Conservation (phyloP, 169 alveolate species). For the Plasmodium relictum region DNA sequence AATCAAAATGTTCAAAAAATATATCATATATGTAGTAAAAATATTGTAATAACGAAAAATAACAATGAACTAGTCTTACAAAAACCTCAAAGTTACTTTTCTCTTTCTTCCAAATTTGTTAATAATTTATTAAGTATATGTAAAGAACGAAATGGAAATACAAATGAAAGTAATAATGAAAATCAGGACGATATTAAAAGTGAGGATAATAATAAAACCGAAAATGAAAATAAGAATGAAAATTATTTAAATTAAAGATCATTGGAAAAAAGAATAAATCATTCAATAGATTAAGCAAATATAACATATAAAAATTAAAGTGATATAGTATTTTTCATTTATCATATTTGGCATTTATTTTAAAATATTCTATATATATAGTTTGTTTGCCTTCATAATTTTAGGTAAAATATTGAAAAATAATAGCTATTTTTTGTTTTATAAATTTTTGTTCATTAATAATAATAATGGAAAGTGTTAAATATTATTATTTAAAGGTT, state of each 20-base stretch:
- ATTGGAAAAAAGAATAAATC: neutral
- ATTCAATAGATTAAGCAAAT: neutral
- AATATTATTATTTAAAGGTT: no score
- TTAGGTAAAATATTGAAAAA: no score
- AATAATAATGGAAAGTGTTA: no score
- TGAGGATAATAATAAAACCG: constrained; percentile 4
- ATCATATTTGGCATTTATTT: no score
- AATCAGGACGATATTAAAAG: neutral
- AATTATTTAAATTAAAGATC: constrained; percentile 2
- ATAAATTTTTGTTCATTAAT: no score
- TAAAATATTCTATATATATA: neutral
- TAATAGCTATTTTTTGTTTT: no score
- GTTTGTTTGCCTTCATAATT: neutral
- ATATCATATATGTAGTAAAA: constrained; percentile 69
- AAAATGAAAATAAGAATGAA: constrained; percentile 1
- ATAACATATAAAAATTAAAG: neutral
- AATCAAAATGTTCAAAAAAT: constrained; percentile 68
- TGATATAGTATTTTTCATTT: no score
- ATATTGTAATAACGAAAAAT: constrained; percentile 74
- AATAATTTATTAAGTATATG: constrained; percentile 38
- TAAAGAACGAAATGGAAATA: constrained; percentile 31
- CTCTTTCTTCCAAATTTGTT: constrained; percentile 48
- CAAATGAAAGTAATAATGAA: neutral
- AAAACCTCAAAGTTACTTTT: constrained; percentile 58
- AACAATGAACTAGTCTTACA: constrained; percentile 66